Conservation (phyloP, 805 yeast species). For the Jamesozyma spencerorum region DNA sequence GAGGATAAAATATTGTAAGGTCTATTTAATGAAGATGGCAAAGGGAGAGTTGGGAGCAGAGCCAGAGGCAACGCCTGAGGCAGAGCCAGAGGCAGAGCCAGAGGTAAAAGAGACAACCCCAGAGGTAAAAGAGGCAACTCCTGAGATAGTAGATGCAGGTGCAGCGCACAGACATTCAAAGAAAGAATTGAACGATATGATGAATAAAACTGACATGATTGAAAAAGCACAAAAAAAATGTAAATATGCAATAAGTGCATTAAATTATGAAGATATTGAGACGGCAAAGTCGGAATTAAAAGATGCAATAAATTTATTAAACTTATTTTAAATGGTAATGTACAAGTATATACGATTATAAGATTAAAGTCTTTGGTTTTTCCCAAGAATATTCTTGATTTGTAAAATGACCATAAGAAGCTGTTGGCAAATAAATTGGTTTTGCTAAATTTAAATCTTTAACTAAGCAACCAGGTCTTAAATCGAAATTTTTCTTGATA, state of each 20-base stretch:
- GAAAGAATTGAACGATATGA: constrained; percentile 39
- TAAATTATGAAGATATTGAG: constrained; percentile 62
- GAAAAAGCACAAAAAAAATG: constrained; percentile 58
- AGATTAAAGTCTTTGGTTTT: constrained; percentile 74
- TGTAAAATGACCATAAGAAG: constrained; percentile 99
- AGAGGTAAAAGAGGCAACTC: background rate
- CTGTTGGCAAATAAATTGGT: constrained; percentile 98
- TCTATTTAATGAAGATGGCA: constrained; percentile 19
- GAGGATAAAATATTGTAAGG: constrained; percentile 22
- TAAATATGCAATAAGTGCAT: constrained; percentile 68
- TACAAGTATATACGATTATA: constrained; percentile 30
- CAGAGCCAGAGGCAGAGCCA: background rate
- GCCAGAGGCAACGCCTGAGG: background rate
- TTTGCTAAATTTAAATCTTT: constrained; percentile 94
- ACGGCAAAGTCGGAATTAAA: constrained; percentile 59
- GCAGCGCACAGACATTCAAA: constrained; percentile 15
- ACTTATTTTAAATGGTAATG: background rate
- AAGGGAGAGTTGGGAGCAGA: constrained; percentile 18
- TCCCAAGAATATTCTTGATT: constrained; percentile 99
- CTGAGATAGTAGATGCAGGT: background rate
- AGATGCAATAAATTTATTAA: constrained; percentile 41
- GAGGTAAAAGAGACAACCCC: background rate
- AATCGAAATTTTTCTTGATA: constrained; percentile 89
- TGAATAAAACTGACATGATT: constrained; percentile 48
- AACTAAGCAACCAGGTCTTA: constrained; percentile 99